These are phyloP conservation scores for Saccharomyces hybrid DNA, from an alignment of 1,139 yeast species.

Conservation along the genomic window DNA sequence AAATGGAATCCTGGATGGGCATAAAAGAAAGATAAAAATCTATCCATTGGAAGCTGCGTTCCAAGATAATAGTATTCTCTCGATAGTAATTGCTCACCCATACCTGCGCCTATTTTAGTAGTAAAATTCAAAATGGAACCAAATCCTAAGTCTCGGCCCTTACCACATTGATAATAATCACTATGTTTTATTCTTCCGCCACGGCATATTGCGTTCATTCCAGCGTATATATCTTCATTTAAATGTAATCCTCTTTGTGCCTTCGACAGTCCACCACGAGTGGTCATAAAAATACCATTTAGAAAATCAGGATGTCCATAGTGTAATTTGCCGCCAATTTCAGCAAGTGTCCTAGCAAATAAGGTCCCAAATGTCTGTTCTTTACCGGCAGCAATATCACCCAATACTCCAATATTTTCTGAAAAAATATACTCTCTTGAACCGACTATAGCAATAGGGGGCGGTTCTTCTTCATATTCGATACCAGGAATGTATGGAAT, in stretches of 20 bases:
- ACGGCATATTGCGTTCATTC: conserved; percentile 71
- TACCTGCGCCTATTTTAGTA: conserved; percentile 86
- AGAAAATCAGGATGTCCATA: conserved; percentile 91
- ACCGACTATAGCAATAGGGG: conserved; percentile 78
- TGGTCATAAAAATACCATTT: conserved; percentile 78
- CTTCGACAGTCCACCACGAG: conserved; percentile 84
- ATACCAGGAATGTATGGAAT: conserved; percentile 44
- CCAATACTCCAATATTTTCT: conserved; percentile 76
- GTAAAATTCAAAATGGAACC: conserved; percentile 78
- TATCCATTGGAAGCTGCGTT: conserved; percentile 66
- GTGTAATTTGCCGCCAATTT: conserved; percentile 80
- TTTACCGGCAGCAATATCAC: conserved; percentile 90
- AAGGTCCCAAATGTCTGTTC: conserved; percentile 90
- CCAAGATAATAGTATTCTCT: conserved; percentile 81
- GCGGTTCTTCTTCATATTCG: conserved; percentile 29
- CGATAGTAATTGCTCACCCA: conserved; percentile 87
- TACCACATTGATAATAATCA: conserved; percentile 86
- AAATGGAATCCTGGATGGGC: conserved; percentile 91
- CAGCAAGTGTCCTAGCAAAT: conserved; percentile 78
- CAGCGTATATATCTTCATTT: conserved; percentile 88
- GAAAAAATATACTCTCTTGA: conserved; percentile 86
- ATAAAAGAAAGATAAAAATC: conserved; percentile 77
- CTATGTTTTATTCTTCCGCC: conserved; percentile 86
- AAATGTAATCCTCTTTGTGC: conserved; percentile 82
- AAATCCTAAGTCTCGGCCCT: conserved; percentile 84